These are phyloP conservation scores for Boeremia lycopersici DNA, from an alignment of 2,329 filamentous ascomycete species.

Conservation along the genomic window DNA sequence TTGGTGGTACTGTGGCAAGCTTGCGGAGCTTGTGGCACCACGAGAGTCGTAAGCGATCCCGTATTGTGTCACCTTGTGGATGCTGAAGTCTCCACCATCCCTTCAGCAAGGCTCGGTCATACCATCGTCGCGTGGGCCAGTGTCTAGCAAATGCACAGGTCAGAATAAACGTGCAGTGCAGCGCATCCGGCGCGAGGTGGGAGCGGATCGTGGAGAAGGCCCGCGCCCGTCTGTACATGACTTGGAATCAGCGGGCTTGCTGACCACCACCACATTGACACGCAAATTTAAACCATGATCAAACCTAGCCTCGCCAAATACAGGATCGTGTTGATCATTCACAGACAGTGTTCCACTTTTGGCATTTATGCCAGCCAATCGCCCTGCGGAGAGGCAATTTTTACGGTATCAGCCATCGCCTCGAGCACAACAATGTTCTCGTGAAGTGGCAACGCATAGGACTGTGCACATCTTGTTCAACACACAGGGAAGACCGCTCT, in stretches of 20 bases:
- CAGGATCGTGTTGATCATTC: not conserved
- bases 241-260: slow-evolving; percentile 31
- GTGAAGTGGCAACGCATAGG: slow-evolving; percentile 34
- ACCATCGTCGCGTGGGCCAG: slow-evolving; percentile 44
- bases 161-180: slow-evolving; percentile 51
- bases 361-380: not conserved
- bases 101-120: slow-evolving; percentile 31
- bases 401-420: slow-evolving; percentile 28
- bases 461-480: slow-evolving; percentile 41
- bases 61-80: slow-evolving; percentile 33
- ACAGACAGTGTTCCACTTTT: not conserved
- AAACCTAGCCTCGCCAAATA: not conserved
- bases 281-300: slow-evolving; percentile 8
- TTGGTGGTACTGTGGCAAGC: slow-evolving; percentile 23
- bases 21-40: slow-evolving; percentile 26
- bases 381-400: slow-evolving; percentile 13
- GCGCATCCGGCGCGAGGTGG: slow-evolving; percentile 45
- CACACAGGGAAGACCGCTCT: slow-evolving; percentile 38
- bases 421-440: slow-evolving; percentile 33
- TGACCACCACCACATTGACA: slow-evolving; percentile 36
- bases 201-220: slow-evolving; percentile 45
- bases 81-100: slow-evolving; percentile 12
- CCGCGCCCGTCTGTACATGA: slow-evolving; percentile 38
- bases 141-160: slow-evolving; percentile 44
- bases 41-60: slow-evolving; percentile 37